Evolutionary conservation across 164 flowering plant species (phyloP), one percentile per base, ranked within the genome.

Genomic region (Annona squamosa): DNA sequence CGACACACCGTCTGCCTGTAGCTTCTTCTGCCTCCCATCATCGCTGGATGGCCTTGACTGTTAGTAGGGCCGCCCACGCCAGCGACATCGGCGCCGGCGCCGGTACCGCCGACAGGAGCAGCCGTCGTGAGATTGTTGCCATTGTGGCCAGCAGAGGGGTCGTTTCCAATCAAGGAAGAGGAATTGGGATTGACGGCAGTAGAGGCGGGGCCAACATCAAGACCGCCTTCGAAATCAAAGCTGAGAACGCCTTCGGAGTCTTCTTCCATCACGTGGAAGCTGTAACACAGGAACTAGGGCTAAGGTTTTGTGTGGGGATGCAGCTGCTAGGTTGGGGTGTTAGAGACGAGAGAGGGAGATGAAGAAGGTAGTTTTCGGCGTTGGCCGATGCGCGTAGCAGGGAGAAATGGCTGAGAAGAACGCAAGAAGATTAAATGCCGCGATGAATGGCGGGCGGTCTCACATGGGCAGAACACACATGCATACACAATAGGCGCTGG

Each of bases 1-100:
- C 99, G 87, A 77, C 99, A 96, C 7, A 96, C 99, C 7, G 98
- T 96, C 87, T 96, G 97, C 75, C 99, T 83, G 84, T 87, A 96
- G 81, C 99, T 96, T 71, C 95, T 77, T 69, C 94, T 72, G 1
- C 88, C 87, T 16, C 59, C 59, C 59, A 52, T 52, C 59, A 52
- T 52, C 59, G 59, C 2, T 7, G 70, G 44, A 13, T 59, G 76
- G 65, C 56, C 52, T 0, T 56, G 83, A n/a, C 12, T 16, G 46
- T 46, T 46, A n/a, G 26, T 17, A 19, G 17, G 52, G 16, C 48
- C 73, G 46, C 17, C 48, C 3, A 65, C 68, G 6, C 9, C 75
- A 1, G 77, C 62, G 6, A 72, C 73, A 0, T 72, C 67, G 0
- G 70, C 62, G 13, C 77, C 74, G 17, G 81, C 74, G 1, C 67